Evolutionary conservation across 2,329 filamentous ascomycete genomes (phyloP).

Genomic region (Colletotrichum sp.): DNA sequence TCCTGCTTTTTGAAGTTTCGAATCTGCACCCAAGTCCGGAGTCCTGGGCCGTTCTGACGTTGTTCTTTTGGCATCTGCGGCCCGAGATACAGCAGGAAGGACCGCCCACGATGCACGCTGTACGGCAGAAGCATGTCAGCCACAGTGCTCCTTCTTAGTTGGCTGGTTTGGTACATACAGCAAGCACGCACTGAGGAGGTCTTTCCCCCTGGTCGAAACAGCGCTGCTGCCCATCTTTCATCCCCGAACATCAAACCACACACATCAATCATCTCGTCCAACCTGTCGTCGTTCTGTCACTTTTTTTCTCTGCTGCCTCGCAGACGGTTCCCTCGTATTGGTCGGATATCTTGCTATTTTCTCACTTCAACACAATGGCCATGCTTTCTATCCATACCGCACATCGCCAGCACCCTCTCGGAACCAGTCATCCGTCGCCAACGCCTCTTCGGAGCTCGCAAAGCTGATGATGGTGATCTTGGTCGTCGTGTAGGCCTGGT

Average conservation of each 20-base stretch:
- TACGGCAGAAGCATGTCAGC: background rate
- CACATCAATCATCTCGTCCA: background rate
- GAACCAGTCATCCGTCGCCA: conserved; percentile 71
- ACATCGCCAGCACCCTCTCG: conserved; percentile 60
- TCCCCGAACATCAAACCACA: conserved; percentile 18
- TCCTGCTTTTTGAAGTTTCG: background rate
- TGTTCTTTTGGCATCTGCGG: background rate
- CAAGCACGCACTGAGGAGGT: background rate
- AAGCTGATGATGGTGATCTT: conserved; percentile 77
- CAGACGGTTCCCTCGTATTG: background rate
- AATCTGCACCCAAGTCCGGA: background rate
- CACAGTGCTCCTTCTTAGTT: background rate
- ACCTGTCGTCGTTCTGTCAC: background rate
- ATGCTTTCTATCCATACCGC: conserved; percentile 57
- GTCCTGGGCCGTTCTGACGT: background rate
- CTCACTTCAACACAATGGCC: background rate
- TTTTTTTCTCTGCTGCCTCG: background rate
- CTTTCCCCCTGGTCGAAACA: background rate
- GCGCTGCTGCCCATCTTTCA: background rate
- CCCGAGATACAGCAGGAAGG: background rate
- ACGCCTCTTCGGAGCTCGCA: conserved; percentile 56
- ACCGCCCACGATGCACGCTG: background rate
- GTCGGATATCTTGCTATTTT: background rate
- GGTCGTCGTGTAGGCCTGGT: conserved; percentile 60
- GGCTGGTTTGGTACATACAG: background rate